Evolutionary conservation across 2,329 filamentous ascomycete genomes (phyloP).

Genomic region (Penicillium sp.): DNA sequence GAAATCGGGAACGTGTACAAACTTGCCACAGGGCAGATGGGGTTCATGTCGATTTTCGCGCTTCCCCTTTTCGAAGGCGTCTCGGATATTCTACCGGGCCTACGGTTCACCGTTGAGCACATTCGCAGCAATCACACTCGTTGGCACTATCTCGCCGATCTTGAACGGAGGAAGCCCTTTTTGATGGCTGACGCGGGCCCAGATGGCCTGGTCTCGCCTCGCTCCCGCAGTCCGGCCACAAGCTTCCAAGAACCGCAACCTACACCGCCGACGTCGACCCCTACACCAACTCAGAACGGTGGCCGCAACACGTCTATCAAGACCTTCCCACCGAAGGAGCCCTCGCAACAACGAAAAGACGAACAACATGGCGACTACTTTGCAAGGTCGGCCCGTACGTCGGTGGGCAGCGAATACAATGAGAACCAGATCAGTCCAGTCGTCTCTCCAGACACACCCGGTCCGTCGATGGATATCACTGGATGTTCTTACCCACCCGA

Average conservation of each 20-base stretch:
- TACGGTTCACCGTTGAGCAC: conserved; percentile 83
- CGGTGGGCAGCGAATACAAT: conserved; percentile 31
- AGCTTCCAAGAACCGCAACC: conserved; percentile 17
- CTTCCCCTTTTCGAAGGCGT: conserved; percentile 89
- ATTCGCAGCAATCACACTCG: conserved; percentile 75
- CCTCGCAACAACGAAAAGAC: conserved; percentile 6
- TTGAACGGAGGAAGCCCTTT: conserved; percentile 35
- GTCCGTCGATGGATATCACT: conserved; percentile 42
- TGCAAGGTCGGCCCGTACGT: conserved; percentile 22
- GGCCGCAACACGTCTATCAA: conserved; percentile 19
- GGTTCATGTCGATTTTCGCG: conserved; percentile 96
- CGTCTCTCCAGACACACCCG: conserved; percentile 40
- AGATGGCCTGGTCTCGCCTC: conserved; percentile 37
- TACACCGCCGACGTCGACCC: conserved; percentile 4
- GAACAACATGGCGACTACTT: conserved; percentile 21
- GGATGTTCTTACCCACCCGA: conserved; percentile 30
- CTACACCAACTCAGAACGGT: conserved; percentile 13
- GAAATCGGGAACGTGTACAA: conserved; percentile 84
- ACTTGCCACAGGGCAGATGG: conserved; percentile 84
- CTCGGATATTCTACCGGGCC: conserved; percentile 80
- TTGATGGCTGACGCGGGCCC: conserved; percentile 27
- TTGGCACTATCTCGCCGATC: conserved; percentile 58
- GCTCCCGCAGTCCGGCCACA: conserved; percentile 39
- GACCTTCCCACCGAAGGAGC: conserved; percentile 15
- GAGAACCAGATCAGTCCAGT: conserved; percentile 42